A percentile compares a stretch with the other conserved stretches of the same genome.
Evolutionary conservation across 257 asterid species (phyloP).

Genomic region (Solanum verrucosum): DNA sequence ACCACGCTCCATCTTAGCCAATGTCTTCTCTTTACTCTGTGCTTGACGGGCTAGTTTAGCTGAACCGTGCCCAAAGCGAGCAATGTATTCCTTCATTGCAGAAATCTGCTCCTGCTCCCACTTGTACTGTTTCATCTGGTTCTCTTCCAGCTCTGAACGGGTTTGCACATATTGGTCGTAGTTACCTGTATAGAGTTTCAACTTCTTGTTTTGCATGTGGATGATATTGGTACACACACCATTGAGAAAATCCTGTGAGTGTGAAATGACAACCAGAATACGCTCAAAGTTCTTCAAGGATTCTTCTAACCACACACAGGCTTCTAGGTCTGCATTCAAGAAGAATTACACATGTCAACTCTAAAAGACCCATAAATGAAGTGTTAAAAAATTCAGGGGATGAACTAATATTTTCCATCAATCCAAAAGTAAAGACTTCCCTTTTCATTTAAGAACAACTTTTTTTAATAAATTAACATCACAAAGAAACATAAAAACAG

Average conservation of each 20-base stretch:
- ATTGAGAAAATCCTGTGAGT: slow-evolving; percentile 94
- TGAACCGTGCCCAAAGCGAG: slow-evolving; percentile 98
- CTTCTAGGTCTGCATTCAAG: slow-evolving; percentile 65
- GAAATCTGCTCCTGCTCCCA: slow-evolving; percentile 99
- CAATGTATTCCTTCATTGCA: slow-evolving; percentile 94
- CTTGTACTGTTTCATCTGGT: slow-evolving; percentile 94
- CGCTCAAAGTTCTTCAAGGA: slow-evolving; percentile 73
- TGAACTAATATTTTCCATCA: neutral
- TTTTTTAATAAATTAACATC: neutral
- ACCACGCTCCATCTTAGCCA: slow-evolving; percentile 98
- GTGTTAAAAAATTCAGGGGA: neutral
- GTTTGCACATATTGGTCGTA: slow-evolving; percentile 90
- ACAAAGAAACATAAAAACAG: neutral
- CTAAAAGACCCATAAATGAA: neutral
- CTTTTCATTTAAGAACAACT: neutral
- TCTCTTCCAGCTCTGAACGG: slow-evolving; percentile 92
- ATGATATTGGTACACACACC: slow-evolving; percentile 97
- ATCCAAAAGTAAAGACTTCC: neutral
- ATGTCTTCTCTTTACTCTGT: slow-evolving; percentile 93
- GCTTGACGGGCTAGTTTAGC: slow-evolving; percentile 99
- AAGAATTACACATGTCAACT: neutral
- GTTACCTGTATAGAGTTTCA: slow-evolving; percentile 80
- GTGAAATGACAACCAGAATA: slow-evolving; percentile 90
- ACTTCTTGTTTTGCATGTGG: slow-evolving; percentile 85
- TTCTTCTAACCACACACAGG: slow-evolving; percentile 98